A percentile compares a stretch with the other conserved stretches of the same genome.
Evolutionary conservation across 1,284 basidiomycete species (phyloP).

Genomic region (Cutaneotrichosporon dermatis): DNA sequence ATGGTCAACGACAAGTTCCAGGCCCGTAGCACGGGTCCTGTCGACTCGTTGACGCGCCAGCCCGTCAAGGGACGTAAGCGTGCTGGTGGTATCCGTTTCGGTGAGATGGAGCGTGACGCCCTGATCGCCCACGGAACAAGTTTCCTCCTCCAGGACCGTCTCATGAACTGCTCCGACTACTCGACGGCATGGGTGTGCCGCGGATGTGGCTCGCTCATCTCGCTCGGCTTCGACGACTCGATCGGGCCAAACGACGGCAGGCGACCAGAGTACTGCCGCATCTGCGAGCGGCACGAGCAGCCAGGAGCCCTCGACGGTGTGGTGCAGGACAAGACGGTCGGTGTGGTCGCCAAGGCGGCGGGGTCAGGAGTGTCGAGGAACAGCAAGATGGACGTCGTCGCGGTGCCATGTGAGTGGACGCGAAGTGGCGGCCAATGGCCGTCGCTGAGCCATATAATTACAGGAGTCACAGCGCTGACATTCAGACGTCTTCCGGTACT

Average conservation of each 20-base stretch:
- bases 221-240: slow-evolving; percentile 82
- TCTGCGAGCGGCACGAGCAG: slow-evolving; percentile 65
- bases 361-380: slow-evolving; percentile 11
- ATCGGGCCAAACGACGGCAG: slow-evolving; percentile 57
- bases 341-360: slow-evolving; percentile 48
- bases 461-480: slow-evolving; percentile 11
- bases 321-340: slow-evolving; percentile 11
- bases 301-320: slow-evolving; percentile 14
- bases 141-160: slow-evolving; percentile 92
- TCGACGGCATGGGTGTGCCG: slow-evolving; percentile 98
- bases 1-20: slow-evolving; percentile 99
- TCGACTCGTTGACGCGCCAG: slow-evolving; percentile 91
- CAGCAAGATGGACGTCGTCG: slow-evolving; percentile 84
- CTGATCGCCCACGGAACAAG: slow-evolving; percentile 97
- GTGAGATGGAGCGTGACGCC: slow-evolving; percentile 99
- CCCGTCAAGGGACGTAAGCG: slow-evolving; percentile 99
- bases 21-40: slow-evolving; percentile 94
- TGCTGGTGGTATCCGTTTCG: slow-evolving; percentile 97
- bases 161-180: slow-evolving; percentile 99
- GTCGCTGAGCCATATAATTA: neutral
- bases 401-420: slow-evolving; percentile 65
- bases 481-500: slow-evolving; percentile 40
- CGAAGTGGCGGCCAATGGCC: no score
- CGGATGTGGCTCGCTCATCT: slow-evolving; percentile 90
- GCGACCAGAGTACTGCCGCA: slow-evolving; percentile 76